Conservation (phyloP, 2,329 filamentous ascomycete species). For the Clarireedia sp. region DNA sequence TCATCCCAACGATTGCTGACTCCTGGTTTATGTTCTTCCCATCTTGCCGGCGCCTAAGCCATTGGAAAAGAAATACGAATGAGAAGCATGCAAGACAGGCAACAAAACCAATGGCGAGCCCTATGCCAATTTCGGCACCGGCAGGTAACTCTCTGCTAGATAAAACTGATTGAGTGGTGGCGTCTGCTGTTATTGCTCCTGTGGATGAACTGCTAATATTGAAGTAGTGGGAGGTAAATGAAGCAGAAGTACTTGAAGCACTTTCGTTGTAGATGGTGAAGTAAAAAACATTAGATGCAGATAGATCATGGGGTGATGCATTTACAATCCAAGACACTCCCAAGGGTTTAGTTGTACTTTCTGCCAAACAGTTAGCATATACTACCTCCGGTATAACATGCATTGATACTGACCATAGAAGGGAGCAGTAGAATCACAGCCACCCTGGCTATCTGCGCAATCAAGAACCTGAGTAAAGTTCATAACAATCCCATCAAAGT, state of each 20-base stretch:
- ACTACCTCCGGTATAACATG: no score
- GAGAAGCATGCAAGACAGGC: neutral
- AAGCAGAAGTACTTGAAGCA: neutral
- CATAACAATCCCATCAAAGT: neutral
- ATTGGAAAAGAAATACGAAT: neutral
- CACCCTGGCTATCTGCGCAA: neutral
- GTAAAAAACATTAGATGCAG: neutral
- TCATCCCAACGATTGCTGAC: neutral
- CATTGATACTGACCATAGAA: neutral
- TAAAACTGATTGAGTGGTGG: neutral
- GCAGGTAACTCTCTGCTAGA: neutral
- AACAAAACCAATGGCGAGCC: neutral
- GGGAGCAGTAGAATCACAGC: neutral
- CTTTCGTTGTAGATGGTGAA: neutral
- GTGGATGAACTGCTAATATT: neutral
- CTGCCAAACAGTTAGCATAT: neutral
- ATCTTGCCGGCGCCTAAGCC: neutral
- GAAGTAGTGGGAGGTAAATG: neutral
- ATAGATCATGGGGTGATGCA: neutral
- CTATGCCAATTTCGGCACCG: neutral
- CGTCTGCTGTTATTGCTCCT: neutral
- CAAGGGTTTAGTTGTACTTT: neutral
- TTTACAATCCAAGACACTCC: neutral
- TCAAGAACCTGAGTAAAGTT: neutral
- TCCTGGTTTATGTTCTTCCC: neutral